Evolutionary conservation across 805 yeast genomes (phyloP), one percentile per base, ranked within the genome.

Genomic region (Wickerhamiella kazuoi): DNA sequence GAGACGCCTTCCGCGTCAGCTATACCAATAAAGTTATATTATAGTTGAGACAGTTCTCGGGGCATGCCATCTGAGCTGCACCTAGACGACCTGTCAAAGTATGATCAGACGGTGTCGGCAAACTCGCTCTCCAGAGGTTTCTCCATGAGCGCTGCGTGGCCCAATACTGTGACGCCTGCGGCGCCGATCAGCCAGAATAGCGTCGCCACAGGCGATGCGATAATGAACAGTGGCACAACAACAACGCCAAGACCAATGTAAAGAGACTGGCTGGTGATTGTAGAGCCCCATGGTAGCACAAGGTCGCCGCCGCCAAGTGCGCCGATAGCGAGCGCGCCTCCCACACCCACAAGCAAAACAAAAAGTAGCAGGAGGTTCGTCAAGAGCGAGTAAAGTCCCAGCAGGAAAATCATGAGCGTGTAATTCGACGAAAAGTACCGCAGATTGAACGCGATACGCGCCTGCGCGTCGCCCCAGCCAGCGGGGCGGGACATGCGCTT

Each of bases 111-210:
- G 31, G 49, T 47, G 38, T 83, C 95, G 54, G 84, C 90, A 55
- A 87, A 90, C 16, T 87, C 86, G 30, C 87, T 76, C 63, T 90
- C 97, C 44, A 86, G 76, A 17, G 98, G 98, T 62, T 87, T 90
- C 55, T 90, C 97, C 72, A 90, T 68, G 46, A 87, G 65, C 3
- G 86, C 67, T 35, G 96, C 98, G 59, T 90, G 98, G 3, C 83
- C 69, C 35, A 84, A 62, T 31, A 87, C 80, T 29, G 79, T 58
- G 36, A 77, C 77, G 21, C 78, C 77, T 30, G 90, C 76, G 14
- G 93, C 80, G 50, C 94, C 90, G 49, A 79, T 69, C 49, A 87
- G 71, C 97, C 97, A 90, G 65, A 90, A 68, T 58, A 90, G 58
- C 3, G 96, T 80, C 38, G 87, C 71, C 46, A 90, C 66, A 21